A percentile compares a stretch with the other conserved stretches of the same genome.
These are phyloP conservation scores for Coniochaeta ligniaria DNA, from an alignment of 2,329 filamentous ascomycete genomes.

Conservation along the genomic window DNA sequence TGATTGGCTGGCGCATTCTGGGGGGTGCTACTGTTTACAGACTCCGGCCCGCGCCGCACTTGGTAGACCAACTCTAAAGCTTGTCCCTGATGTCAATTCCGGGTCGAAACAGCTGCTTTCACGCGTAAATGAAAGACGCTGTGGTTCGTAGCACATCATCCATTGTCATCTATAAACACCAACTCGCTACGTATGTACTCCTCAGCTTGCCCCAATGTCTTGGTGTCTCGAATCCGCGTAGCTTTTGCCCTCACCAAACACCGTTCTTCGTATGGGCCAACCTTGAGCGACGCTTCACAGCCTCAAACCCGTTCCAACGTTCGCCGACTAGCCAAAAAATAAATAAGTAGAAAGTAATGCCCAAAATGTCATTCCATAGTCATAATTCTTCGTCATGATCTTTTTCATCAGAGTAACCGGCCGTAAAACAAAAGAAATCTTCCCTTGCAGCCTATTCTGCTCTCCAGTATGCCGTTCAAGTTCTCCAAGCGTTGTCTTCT, in stretches of 20 bases:
- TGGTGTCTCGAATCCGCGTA: background rate
- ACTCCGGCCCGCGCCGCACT: background rate
- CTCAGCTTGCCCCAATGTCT: background rate
- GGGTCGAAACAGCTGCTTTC: background rate
- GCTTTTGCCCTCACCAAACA: background rate
- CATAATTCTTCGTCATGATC: conserved; percentile 1
- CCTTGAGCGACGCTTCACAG: background rate
- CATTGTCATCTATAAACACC: conserved; percentile 1
- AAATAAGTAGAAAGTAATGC: background rate
- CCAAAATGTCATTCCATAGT: background rate
- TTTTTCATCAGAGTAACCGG: conserved; percentile 2
- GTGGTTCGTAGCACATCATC: background rate
- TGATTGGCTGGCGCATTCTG: too few species aligned
- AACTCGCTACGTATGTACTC: background rate
- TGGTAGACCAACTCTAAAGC: background rate
- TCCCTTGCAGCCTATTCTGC: background rate
- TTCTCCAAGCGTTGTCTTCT: conserved; percentile 2
- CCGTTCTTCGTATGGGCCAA: background rate
- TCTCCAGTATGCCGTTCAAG: background rate
- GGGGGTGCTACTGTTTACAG: background rate
- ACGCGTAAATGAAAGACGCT: background rate
- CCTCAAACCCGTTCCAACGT: background rate
- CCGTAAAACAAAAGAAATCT: background rate
- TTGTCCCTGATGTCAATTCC: background rate
- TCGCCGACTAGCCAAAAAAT: background rate